Base-by-base conservation (phyloP, 257 asterid species). In the Paraleonurus japonicus region DNA sequence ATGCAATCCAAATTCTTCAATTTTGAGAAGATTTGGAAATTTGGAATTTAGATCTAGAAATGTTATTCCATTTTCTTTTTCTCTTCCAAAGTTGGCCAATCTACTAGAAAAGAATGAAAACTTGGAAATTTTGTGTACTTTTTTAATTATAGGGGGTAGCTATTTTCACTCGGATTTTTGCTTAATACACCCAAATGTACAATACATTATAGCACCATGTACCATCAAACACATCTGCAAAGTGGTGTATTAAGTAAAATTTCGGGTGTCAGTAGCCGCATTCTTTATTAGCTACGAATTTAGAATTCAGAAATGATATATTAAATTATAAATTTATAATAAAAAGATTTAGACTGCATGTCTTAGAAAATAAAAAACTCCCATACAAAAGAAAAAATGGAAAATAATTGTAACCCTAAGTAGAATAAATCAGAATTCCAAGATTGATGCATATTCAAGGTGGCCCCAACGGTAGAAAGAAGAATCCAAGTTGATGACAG, bases 401-500 rank as follows among this genome's bases (percentile, higher is more conserved):
- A 57, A 24, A 23, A 5, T 57, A 24, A 20, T 53, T 57, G 17
- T 8, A 57, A 24, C 33, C 26, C 35, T 12, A 23, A 54, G 12
- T 35, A 62, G 48, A 11, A 35, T 1, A 37, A 33, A 61, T 3
- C 3, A 48, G 23, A 32, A 4, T 8, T 7, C 0, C 3, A 73
- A 63, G 2, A 17, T 55, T 41, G 50, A 3, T 65, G 61, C 69
- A 41, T 4, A 8, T 33, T 33, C 69, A 67, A 57, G 22, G 80
- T 53, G 72, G 57, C 75, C 75, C 64, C 65, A 11, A 28, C 28
- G 55, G 74, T 3, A n/a, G 65, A 2, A 37, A 17, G 28, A 61
- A 33, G 8, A 71, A 45, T 37, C 67, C 71, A 70, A 69, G 45
- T 20, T 57, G 67, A 30, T 47, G 65, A 27, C 72, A 75, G 27